A percentile compares a stretch with the other conserved stretches of the same genome.
phyloP scores from a whole-genome alignment of 192 early-diverging fungal species.

The Coemansia asiatica region DNA sequence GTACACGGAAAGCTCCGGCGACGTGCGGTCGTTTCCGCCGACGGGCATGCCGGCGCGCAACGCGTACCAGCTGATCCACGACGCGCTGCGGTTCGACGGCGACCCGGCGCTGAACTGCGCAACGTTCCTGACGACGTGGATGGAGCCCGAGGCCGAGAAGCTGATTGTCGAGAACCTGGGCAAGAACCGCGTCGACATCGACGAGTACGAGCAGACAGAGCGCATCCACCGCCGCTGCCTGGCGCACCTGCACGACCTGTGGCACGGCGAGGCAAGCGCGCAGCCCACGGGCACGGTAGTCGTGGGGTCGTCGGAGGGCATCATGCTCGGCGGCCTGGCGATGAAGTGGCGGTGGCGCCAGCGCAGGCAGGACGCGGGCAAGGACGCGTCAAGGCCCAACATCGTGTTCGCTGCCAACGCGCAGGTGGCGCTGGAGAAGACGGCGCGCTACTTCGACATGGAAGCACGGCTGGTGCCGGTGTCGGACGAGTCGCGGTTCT shows the following conservation, averaged over 20 bases:
- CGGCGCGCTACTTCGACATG: constrained; percentile 75
- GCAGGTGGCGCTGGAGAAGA: constrained; percentile 74
- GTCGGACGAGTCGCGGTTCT: constrained; percentile 54
- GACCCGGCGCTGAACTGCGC: constrained; percentile 77
- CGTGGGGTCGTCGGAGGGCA: constrained; percentile 79
- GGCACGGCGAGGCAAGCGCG: constrained; percentile 54
- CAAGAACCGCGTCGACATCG: constrained; percentile 75
- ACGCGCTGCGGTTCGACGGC: constrained; percentile 75
- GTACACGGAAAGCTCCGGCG: constrained; percentile 23
- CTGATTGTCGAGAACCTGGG: constrained; percentile 72
- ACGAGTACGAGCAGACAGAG: constrained; percentile 70
- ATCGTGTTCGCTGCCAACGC: constrained; percentile 75
- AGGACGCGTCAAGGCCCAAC: constrained; percentile 70
- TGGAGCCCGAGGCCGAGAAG: constrained; percentile 80
- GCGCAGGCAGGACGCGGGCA: constrained; percentile 60
- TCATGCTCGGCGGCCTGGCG: constrained; percentile 73
- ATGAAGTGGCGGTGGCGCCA: constrained; percentile 78
- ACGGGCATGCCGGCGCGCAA: constrained; percentile 54
- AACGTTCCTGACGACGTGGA: constrained; percentile 77
- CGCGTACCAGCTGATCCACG: constrained; percentile 74
- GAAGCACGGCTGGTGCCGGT: constrained; percentile 69
- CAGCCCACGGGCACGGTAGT: constrained; percentile 68
- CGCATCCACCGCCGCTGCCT: constrained; percentile 68
- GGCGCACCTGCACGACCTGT: constrained; percentile 69
- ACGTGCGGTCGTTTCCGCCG: constrained; percentile 32